Conservation (phyloP, 768 basidiomycete genomes). For the Russula emetica region DNA sequence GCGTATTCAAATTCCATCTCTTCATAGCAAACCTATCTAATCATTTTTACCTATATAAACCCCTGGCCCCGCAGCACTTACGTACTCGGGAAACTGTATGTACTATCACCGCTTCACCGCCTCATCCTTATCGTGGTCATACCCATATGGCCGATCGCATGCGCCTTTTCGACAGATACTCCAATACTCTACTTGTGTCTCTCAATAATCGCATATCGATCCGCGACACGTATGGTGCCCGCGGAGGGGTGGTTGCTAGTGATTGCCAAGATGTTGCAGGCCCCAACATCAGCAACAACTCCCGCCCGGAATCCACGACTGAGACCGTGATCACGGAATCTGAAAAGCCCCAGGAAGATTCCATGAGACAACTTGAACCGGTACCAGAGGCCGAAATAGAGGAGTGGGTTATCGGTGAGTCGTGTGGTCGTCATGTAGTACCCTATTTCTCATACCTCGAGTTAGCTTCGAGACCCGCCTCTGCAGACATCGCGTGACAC, state of each 20-base stretch:
- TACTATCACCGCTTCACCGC: neutral
- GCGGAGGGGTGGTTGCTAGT: neutral
- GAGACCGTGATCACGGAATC: neutral
- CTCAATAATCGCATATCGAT: constrained; percentile 28
- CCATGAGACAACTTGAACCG: neutral
- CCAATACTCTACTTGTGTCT: constrained; percentile 32
- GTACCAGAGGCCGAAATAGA: neutral
- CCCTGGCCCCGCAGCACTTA: neutral
- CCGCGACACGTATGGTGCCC: neutral
- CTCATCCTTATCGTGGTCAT: neutral
- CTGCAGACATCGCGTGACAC: neutral
- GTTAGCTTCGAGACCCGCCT: neutral
- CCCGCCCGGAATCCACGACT: neutral
- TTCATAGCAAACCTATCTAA: no score
- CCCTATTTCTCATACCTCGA: neutral
- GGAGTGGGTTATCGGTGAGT: neutral
- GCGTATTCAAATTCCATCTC: neutral
- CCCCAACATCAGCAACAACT: neutral
- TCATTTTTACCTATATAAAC: neutral
- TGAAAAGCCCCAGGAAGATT: neutral
- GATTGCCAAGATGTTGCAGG: neutral
- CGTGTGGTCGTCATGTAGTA: neutral
- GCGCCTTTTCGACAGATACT: constrained; percentile 14
- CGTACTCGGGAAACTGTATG: constrained; percentile 20
- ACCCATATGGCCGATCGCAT: neutral